These are phyloP conservation scores for Suillus ampliporus DNA, from an alignment of 768 basidiomycete genomes.

Conservation along the genomic window DNA sequence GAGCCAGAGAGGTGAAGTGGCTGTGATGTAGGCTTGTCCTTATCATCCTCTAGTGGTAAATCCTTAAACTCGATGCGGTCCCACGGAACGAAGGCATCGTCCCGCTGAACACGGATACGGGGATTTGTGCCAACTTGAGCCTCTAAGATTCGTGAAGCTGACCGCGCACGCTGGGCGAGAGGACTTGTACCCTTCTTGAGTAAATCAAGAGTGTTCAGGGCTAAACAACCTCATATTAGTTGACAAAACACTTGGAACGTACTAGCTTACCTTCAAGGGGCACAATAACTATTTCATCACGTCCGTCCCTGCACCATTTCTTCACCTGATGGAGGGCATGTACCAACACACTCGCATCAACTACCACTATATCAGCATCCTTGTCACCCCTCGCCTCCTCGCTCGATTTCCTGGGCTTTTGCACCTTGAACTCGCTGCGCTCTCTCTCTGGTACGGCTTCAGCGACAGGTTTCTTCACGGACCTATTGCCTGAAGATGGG, in stretches of 20 bases:
- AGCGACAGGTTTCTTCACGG: slow-evolving; percentile 25
- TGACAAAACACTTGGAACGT: neutral
- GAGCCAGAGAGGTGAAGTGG: slow-evolving; percentile 44
- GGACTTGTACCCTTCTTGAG: slow-evolving; percentile 88
- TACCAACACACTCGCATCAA: slow-evolving; percentile 84
- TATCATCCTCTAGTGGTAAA: slow-evolving; percentile 26
- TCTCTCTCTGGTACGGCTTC: slow-evolving; percentile 28
- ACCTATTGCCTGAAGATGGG: slow-evolving; percentile 22
- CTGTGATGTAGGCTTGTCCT: slow-evolving; percentile 30
- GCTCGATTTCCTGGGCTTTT: slow-evolving; percentile 25
- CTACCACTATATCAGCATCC: slow-evolving; percentile 76
- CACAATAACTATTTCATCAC: slow-evolving; percentile 79
- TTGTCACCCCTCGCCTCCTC: slow-evolving; percentile 45
- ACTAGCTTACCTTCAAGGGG: slow-evolving; percentile 81
- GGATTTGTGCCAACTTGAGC: slow-evolving; percentile 84
- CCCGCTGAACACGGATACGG: slow-evolving; percentile 80
- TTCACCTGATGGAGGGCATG: slow-evolving; percentile 80
- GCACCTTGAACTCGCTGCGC: slow-evolving; percentile 21
- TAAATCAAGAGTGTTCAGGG: slow-evolving; percentile 88
- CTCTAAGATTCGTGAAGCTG: slow-evolving; percentile 89
- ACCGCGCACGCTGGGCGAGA: slow-evolving; percentile 82
- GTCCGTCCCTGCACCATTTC: slow-evolving; percentile 79
- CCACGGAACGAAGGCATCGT: slow-evolving; percentile 85
- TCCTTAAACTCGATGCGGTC: slow-evolving; percentile 67
- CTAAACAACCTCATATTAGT: slow-evolving; percentile 45